Evolutionary conservation across 2,329 filamentous ascomycete species (phyloP).

Genomic region (Aspergillus fructus): DNA sequence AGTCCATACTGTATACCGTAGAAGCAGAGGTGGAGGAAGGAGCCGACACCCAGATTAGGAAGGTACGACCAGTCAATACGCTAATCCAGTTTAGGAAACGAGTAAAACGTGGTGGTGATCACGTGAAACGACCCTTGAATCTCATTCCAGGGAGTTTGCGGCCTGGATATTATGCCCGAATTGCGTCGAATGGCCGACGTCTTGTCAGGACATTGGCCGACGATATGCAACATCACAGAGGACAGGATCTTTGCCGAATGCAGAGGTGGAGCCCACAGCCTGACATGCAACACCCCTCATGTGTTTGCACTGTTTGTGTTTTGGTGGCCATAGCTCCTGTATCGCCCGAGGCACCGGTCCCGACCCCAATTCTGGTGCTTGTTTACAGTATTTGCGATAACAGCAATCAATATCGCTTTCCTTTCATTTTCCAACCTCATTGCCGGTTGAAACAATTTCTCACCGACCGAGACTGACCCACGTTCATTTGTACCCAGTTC

Average conservation of each 20-base stretch:
- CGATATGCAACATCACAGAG: too few species aligned
- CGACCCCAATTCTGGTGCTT: background rate
- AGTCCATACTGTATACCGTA: too few species aligned
- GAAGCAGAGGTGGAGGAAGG: background rate
- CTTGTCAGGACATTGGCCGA: too few species aligned
- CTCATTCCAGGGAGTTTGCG: background rate
- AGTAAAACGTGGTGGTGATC: background rate
- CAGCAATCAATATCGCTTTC: background rate
- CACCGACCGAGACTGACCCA: background rate
- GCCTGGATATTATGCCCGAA: too few species aligned
- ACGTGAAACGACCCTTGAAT: background rate
- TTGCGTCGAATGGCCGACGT: too few species aligned
- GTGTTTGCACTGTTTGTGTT: constrained; percentile 16
- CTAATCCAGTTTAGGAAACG: background rate
- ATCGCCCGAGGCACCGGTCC: background rate
- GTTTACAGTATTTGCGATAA: constrained; percentile 1
- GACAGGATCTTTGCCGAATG: too few species aligned
- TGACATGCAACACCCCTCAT: background rate
- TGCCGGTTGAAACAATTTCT: background rate
- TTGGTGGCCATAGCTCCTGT: constrained; percentile 7
- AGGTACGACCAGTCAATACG: background rate
- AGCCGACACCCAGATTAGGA: background rate
- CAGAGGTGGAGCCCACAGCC: background rate
- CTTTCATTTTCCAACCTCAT: constrained; percentile 1
- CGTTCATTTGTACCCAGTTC: background rate